Evolutionary conservation across 345 rosid species (phyloP), one percentile per base, ranked within the genome.

Genomic region (Moringa oleifera): DNA sequence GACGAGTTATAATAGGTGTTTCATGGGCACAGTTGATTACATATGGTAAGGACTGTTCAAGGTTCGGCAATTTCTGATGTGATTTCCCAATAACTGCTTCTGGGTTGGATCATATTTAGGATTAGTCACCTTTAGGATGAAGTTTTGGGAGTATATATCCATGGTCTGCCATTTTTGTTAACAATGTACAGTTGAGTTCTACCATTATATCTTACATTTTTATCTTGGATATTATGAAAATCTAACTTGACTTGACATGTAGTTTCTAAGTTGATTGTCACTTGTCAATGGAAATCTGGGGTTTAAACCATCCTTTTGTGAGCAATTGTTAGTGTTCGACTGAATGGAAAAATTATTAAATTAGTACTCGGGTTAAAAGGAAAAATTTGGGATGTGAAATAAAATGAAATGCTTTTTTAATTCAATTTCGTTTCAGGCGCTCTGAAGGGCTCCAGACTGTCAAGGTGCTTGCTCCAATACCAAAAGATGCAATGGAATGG

Each of bases 1-100:
- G 57, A 94, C 97, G 46, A 90, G 97, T 78, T 94, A 90, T 63
- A 82, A 85, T 70, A 83, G 95, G 78, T 74, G 89, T 64, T 94
- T 94, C 81, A 68, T 80, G 81, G 97, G 97, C 71, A 85, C 99
- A 21, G 99, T 90, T 69, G 97, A 90, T 74, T 94, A 90, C 72
- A 90, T 90, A 75, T 94, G 95, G 99, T 84, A 80, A 71, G 72
- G 46, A 28, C 50, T 60, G 17, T 41, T 41, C 16, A 11, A 7
- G 47, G 47, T 41, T 41, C 47, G 6, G 47, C 8, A 8, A 8
- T 28, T 28, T 28, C 33, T 28, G 33, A 9, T 41, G 12, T 41
- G 1, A 0, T 51, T 20, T 25, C 22, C 23, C 12, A 41, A 41
- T 1, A 15, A 41, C 24, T 54, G 19, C 22, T 53, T 17, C 0